Conservation (phyloP, 2,329 filamentous ascomycete species). For the Calonectria pteridis region DNA sequence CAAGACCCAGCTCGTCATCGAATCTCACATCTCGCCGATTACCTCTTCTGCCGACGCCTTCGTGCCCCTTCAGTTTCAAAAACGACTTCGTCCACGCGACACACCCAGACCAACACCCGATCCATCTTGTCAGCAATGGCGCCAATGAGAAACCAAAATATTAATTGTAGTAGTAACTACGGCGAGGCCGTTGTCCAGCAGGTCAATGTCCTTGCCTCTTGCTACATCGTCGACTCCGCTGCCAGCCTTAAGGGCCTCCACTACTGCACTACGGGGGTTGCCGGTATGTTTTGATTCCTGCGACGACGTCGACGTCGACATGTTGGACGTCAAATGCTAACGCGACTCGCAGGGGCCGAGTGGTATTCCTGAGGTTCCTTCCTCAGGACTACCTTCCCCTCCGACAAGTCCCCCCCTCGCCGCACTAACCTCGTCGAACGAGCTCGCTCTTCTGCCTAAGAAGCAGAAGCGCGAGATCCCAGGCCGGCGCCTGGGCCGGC, state of each 20-base stretch:
- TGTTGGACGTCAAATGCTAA: constrained; percentile 26
- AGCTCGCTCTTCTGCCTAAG: constrained; percentile 74
- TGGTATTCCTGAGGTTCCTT: constrained; percentile 95
- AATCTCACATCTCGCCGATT: neutral
- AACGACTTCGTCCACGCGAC: constrained; percentile 21
- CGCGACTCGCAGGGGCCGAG: constrained; percentile 74
- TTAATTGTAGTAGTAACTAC: constrained; percentile 82
- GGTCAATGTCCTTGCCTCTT: constrained; percentile 88
- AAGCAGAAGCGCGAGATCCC: constrained; percentile 59
- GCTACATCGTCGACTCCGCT: constrained; percentile 85
- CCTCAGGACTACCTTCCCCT: constrained; percentile 86
- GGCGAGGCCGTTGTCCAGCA: constrained; percentile 73
- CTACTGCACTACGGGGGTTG: constrained; percentile 93
- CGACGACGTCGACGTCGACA: neutral
- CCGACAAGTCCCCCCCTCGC: constrained; percentile 91
- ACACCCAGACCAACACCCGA: constrained; percentile 39
- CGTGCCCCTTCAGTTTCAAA: constrained; percentile 11
- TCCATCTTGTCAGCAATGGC: constrained; percentile 61
- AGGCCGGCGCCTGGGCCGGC: constrained; percentile 62
- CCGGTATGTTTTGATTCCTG: constrained; percentile 66
- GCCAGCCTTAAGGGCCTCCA: constrained; percentile 85
- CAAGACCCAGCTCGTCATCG: neutral
- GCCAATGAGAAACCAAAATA: constrained; percentile 78
- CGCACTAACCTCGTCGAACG: constrained; percentile 76
- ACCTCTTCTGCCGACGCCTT: constrained; percentile 31